Percentiles rank a stretch among this genome's conserved stretches.
These are phyloP conservation scores for Ceratocystis alfenasii DNA, from an alignment of 2,329 filamentous ascomycete genomes.

Conservation along the genomic window DNA sequence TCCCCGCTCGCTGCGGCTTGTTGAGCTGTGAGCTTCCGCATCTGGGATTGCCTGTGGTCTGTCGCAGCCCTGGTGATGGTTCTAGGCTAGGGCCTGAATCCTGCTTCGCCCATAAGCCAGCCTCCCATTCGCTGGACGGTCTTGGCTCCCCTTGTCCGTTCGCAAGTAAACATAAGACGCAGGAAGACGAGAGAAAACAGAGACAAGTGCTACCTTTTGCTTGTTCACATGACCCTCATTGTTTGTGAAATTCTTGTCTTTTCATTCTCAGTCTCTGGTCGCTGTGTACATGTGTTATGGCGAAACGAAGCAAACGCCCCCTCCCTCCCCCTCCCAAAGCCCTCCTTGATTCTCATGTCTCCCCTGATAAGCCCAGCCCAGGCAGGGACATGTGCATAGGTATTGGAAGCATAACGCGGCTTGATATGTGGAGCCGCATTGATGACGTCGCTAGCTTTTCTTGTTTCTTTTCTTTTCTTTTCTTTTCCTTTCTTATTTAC, in stretches of 20 bases:
- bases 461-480: too few relatives aligned
- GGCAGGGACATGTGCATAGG: neutral
- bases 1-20: conserved; percentile 2
- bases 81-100: conserved; percentile 1
- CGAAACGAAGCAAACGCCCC: neutral
- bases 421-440: neutral
- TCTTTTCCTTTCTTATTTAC: too few relatives aligned
- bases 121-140: neutral
- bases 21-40: neutral
- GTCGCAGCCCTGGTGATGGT: neutral
- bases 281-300: neutral
- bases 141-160: neutral
- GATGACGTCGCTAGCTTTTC: neutral
- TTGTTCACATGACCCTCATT: neutral
- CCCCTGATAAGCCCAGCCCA: neutral
- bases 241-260: neutral
- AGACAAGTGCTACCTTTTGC: neutral
- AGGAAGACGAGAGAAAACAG: neutral
- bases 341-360: neutral
- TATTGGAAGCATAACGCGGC: neutral
- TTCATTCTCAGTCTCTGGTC: neutral
- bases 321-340: neutral
- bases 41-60: neutral
- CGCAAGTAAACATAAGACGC: neutral
- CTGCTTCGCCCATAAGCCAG: neutral